These are phyloP conservation scores for Solanum megistacrolobum DNA, from an alignment of 257 asterid genomes.

Conservation along the genomic window DNA sequence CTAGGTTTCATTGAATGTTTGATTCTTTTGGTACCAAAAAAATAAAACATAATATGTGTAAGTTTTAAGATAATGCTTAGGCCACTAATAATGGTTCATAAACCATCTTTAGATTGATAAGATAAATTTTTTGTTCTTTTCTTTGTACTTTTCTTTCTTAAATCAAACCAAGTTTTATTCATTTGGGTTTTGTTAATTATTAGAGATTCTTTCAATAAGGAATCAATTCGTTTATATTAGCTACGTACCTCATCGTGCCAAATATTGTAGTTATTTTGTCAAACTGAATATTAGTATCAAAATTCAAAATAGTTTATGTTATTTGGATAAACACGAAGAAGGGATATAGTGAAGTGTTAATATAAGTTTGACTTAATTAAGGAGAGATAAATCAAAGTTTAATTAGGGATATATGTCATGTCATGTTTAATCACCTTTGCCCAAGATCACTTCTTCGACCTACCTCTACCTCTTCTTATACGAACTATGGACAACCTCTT, in stretches of 20 bases:
- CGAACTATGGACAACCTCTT: neutral
- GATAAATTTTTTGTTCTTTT: neutral
- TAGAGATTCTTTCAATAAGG: neutral
- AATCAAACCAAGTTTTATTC: neutral
- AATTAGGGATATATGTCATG: neutral
- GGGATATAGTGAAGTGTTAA: neutral
- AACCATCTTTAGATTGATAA: neutral
- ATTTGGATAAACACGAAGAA: neutral
- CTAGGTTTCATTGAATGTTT: neutral
- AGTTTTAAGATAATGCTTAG: neutral
- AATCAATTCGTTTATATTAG: neutral
- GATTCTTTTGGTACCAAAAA: neutral
- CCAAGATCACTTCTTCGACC: neutral
- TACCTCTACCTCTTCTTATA: neutral
- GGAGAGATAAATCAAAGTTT: neutral
- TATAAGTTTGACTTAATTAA: neutral
- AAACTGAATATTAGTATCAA: neutral
- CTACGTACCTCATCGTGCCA: neutral
- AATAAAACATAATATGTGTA: neutral
- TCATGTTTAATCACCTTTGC: accelerated
- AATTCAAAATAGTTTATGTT: neutral
- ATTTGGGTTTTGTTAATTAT: neutral
- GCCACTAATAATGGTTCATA: neutral
- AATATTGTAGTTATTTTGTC: neutral
- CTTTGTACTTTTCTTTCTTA: neutral